Base-by-base conservation (phyloP, 2,329 filamentous ascomycete genomes). In the Alternaria incomplexa region DNA sequence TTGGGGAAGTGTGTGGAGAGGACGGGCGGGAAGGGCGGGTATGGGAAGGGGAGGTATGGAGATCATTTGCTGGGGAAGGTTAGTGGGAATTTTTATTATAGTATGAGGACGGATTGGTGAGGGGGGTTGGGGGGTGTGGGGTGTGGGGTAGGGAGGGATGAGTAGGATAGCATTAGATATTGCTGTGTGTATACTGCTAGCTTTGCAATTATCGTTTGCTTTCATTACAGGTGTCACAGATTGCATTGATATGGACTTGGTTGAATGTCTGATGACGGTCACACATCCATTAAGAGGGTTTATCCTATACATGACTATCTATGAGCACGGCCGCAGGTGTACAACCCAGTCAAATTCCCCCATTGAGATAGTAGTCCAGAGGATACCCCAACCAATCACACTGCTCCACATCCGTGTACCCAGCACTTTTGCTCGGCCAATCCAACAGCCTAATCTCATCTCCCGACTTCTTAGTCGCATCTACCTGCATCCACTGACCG, bases 371-470 rank as follows among this genome's bases (percentile, higher is more conserved):
- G 56, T 78, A 78, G 32, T 76, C 71, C 40, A 78, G 28, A 9
- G 70, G 70, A 61, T 78, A 78, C 3, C 74, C 75, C 17, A 78
- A 58, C 73, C 74, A 78, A 12, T 59, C 78, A 65, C 86, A 88
- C 77, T 88, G 85, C 69, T 81, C 71, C 63, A 82, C 68, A 75
- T 88, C 86, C 26, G 81, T 77, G 63, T 87, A 88, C 0, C 72
- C 67, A 0, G 73, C 77, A 48, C 72, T 74, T 66, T 75, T 67
- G 73, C 84, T 83, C 62, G 86, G 78, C 62, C 84, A 82, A 64
- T 84, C 82, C 64, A 86, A 73, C 53, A 83, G 70, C 61, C 82
- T 82, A 58, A 85, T 76, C 23, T 73, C 71, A 52, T 66, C 64
- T 1, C 70, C 79, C 10, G 70, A 81, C 47, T 66, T 77, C 73